These are phyloP conservation scores for Sporisorium reilianum DNA, from an alignment of 1,284 basidiomycete genomes.

Conservation along the genomic window DNA sequence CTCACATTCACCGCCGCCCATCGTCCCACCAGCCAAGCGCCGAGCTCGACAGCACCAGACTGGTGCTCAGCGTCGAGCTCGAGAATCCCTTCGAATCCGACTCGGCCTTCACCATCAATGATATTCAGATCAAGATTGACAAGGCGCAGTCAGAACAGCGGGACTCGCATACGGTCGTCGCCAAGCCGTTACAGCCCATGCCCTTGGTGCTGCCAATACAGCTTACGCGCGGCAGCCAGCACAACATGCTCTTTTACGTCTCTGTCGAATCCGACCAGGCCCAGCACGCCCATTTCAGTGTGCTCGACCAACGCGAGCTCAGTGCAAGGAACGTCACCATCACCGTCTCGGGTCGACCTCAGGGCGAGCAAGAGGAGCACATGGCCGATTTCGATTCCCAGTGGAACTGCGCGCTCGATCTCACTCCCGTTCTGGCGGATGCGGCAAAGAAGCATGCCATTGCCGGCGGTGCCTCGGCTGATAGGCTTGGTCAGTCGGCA, in stretches of 20 bases:
- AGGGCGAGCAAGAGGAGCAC: constrained; percentile 13
- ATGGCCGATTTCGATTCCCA: constrained; percentile 39
- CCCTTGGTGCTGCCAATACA: constrained; percentile 22
- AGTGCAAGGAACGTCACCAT: constrained; percentile 41
- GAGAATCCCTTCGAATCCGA: constrained; percentile 42
- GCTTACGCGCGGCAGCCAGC: constrained; percentile 36
- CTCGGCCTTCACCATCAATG: constrained; percentile 26
- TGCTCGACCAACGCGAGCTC: neutral
- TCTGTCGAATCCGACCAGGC: constrained; percentile 13
- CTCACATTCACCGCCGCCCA: constrained; percentile 11
- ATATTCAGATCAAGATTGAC: constrained; percentile 35
- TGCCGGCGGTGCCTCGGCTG: neutral
- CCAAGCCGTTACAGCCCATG: constrained; percentile 19
- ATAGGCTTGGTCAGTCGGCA: neutral
- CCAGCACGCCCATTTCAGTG: neutral
- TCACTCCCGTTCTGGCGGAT: constrained; percentile 28
- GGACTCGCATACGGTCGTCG: constrained; percentile 9
- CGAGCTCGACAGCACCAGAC: constrained; percentile 20
- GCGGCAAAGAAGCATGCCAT: constrained; percentile 20
- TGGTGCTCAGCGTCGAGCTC: constrained; percentile 55
- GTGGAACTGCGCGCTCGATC: constrained; percentile 49
- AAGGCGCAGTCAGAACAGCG: neutral
- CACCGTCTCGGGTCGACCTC: constrained; percentile 30
- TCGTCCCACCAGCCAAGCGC: constrained; percentile 1
- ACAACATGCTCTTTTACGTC: constrained; percentile 48